A percentile compares a stretch with the other conserved stretches of the same genome.
These are phyloP conservation scores for Smallanthus sonchifolius DNA, from an alignment of 129 eudicot species.

Conservation along the genomic window DNA sequence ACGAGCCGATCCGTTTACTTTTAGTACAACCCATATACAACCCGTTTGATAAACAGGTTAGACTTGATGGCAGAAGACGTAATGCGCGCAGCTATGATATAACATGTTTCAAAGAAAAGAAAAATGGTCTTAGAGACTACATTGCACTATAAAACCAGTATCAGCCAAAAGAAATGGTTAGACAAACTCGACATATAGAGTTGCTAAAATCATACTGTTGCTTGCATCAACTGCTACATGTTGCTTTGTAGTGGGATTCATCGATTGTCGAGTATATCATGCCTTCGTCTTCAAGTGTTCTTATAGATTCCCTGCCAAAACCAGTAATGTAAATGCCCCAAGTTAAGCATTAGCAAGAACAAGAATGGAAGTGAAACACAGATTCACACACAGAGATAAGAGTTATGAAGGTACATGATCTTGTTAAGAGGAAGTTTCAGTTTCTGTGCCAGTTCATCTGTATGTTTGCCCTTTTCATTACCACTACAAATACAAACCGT, in stretches of 20 bases:
- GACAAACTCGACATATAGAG: not conserved
- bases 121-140: not conserved
- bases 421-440: conserved; percentile 60
- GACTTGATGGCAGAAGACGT: not conserved
- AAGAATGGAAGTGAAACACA: not conserved
- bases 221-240: conserved; percentile 41
- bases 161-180: conserved; percentile 11
- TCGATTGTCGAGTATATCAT: conserved; percentile 81
- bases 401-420: conserved; percentile 51
- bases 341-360: not conserved
- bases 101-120: not conserved
- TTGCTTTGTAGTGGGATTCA: conserved; percentile 77
- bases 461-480: conserved; percentile 66
- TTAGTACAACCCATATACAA: not conserved
- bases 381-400: not conserved
- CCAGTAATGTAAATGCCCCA: not conserved
- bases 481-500: conserved; percentile 38
- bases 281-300: conserved; percentile 77
- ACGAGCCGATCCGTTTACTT: not conserved
- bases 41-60: not conserved
- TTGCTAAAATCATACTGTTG: not conserved
- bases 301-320: conserved; percentile 67
- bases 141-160: not conserved
- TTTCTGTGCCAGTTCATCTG: conserved; percentile 58
- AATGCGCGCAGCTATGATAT: not conserved